Conservation (phyloP, 306 rosid genomes). For the Acacia melanoxylon region DNA sequence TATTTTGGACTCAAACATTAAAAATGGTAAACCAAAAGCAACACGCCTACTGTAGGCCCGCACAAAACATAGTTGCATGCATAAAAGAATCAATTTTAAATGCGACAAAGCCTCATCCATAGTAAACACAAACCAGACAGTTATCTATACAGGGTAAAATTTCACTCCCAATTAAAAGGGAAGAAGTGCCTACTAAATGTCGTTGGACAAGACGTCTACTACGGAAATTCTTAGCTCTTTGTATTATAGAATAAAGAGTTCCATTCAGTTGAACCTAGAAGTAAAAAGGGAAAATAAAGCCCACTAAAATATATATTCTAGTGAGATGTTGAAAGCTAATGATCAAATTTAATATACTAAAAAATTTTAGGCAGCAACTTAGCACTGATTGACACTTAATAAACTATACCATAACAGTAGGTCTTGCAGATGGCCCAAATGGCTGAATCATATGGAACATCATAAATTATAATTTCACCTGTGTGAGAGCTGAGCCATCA, state of each 20-base stretch:
- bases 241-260: background rate
- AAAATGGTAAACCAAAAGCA: slow-evolving; percentile 4
- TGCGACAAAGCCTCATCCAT: background rate
- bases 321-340: background rate
- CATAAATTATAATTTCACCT: slow-evolving; percentile 54
- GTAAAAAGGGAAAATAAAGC: background rate
- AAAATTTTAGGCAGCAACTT: background rate
- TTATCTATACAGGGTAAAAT: background rate
- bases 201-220: background rate
- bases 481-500: slow-evolving; percentile 57
- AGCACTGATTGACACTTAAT: background rate
- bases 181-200: background rate
- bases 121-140: background rate
- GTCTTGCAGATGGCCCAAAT: slow-evolving; percentile 10
- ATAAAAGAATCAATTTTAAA: background rate
- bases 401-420: background rate
- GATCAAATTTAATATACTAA: background rate
- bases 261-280: background rate
- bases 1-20: background rate
- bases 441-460: slow-evolving; percentile 17
- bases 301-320: background rate
- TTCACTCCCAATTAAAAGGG: background rate
- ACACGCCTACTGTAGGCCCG: background rate
- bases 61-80: background rate
- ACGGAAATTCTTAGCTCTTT: background rate